Conservation (phyloP, 1,284 basidiomycete genomes). For the Fomitopsis palustris region DNA sequence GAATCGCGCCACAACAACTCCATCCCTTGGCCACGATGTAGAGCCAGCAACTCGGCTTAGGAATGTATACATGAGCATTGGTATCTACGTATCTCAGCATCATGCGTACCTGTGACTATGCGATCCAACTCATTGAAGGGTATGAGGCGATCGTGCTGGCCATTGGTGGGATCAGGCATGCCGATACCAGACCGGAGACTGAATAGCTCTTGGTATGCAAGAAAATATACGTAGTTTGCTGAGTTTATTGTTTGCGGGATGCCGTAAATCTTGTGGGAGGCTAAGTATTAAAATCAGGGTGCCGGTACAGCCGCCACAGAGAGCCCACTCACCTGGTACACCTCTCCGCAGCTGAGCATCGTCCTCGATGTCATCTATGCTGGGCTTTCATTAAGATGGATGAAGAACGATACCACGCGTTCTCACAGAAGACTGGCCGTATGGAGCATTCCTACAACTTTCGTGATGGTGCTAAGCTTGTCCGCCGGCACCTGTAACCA, state of each 20-base stretch:
- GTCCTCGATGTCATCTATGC: slow-evolving; percentile 98
- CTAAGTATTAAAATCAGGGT: slow-evolving; percentile 30
- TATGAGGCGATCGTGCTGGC: slow-evolving; percentile 25
- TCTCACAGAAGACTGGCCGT: slow-evolving; percentile 88
- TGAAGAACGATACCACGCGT: not conserved
- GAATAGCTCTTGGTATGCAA: slow-evolving; percentile 79
- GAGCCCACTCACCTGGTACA: slow-evolving; percentile 57
- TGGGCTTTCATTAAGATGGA: slow-evolving; percentile 27
- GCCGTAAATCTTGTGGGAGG: slow-evolving; percentile 94
- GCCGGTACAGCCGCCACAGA: not conserved
- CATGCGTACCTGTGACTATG: slow-evolving; percentile 54
- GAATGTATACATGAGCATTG: not conserved
- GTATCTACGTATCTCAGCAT: not conserved
- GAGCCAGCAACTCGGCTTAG: slow-evolving; percentile 79
- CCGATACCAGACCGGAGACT: slow-evolving; percentile 43
- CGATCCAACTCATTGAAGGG: slow-evolving; percentile 51
- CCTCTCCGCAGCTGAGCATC: slow-evolving; percentile 89
- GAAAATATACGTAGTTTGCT: slow-evolving; percentile 96
- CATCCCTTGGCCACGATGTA: slow-evolving; percentile 95
- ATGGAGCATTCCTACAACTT: slow-evolving; percentile 91
- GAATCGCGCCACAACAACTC: slow-evolving; percentile 95
- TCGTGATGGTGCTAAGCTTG: slow-evolving; percentile 72
- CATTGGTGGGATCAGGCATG: slow-evolving; percentile 6
- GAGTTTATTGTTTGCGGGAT: slow-evolving; percentile 97
- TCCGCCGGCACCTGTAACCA: slow-evolving; percentile 85